A percentile compares a stretch with the other conserved stretches of the same genome.
Evolutionary conservation across 768 basidiomycete species (phyloP).

Genomic region (Podaxis sp.): DNA sequence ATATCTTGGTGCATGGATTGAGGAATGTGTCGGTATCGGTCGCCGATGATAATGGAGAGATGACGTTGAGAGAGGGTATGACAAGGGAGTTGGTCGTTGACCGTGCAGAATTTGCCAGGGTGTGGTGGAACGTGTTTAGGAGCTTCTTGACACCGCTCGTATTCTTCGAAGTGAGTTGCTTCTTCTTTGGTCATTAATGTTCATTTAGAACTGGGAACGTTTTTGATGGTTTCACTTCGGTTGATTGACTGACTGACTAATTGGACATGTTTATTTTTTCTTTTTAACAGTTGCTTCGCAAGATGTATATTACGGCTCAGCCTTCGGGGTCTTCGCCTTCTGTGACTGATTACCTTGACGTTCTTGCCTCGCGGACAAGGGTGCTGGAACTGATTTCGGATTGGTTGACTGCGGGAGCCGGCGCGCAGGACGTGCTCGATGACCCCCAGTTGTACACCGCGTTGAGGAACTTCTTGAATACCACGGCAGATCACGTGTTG

Average conservation of each 20-base stretch:
- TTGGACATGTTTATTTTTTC: slow-evolving; percentile 12
- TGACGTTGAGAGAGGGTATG: slow-evolving; percentile 71
- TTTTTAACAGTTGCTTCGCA: slow-evolving; percentile 61
- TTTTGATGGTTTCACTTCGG: neutral
- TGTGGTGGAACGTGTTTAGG: slow-evolving; percentile 85
- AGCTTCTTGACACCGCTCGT: slow-evolving; percentile 80
- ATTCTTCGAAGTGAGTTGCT: slow-evolving; percentile 73
- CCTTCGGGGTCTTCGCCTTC: slow-evolving; percentile 41
- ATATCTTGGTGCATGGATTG: slow-evolving; percentile 75
- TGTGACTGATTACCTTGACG: slow-evolving; percentile 46
- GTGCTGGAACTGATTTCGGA: slow-evolving; percentile 66
- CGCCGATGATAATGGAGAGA: slow-evolving; percentile 86
- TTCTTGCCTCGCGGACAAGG: slow-evolving; percentile 55
- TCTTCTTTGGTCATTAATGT: neutral
- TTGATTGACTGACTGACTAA: neutral
- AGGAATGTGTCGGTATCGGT: slow-evolving; percentile 77
- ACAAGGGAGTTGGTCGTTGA: slow-evolving; percentile 74
- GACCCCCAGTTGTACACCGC: slow-evolving; percentile 63
- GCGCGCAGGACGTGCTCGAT: slow-evolving; percentile 78
- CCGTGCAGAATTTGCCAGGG: slow-evolving; percentile 65
- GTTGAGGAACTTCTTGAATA: slow-evolving; percentile 60
- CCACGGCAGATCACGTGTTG: slow-evolving; percentile 50
- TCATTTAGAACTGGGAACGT: neutral
- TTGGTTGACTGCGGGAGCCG: slow-evolving; percentile 74
- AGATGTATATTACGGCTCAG: slow-evolving; percentile 62